Base-by-base conservation (phyloP, 352 stramenopile genomes). In the Saprolegnia diclina region DNA sequence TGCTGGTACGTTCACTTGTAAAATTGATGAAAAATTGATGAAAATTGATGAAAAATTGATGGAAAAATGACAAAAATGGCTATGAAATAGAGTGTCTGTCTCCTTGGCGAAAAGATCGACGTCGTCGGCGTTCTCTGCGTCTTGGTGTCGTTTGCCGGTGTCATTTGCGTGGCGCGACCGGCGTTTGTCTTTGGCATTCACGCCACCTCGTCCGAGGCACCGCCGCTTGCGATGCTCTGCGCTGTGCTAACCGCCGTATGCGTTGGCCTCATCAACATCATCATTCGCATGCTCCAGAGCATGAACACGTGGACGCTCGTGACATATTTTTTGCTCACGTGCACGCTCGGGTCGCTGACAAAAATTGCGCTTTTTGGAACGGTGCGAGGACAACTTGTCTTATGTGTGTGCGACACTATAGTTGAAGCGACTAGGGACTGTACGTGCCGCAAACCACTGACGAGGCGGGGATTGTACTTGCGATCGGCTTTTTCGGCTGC, bases 111-210 rank as follows among this genome's bases (percentile, higher is more conserved):
- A 66, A 59, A 71, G 21, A 77, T 88, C 42, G 78, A 89, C 11
- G 69, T 71, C 24, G 24, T 83, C 56, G 77, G 83, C 59, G 76
- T 85, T 29, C 32, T 75, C 1, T 77, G 77, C 37, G 76, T 77
- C 9, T 29, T 86, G 40, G 61, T 81, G 24, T 86, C 80, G 13
- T 87, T 83, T 57, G 35, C 77, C 11, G 80, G 80, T 16, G 79
- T 88, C 1, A 63, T 88, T 48, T 85, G 85, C 63, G 80, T 89
- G 44, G 74, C 79, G 6, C 75, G 78, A 6, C 81, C 81, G 21
- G 77, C 77, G 16, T 76, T 81, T 50, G 66, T 89, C 35, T 89
- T 89, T 65, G 56, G 46, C 18, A 37, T 35, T 2, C 5, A 14
- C 35, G 19, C 44, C 0, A 19, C 38, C 22, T 21, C 56, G 18